Percentiles rank a stretch among this genome's conserved stretches.
phyloP scores from a whole-genome alignment of 176 grass and related monocot species.

The Luzula sylvatica region DNA sequence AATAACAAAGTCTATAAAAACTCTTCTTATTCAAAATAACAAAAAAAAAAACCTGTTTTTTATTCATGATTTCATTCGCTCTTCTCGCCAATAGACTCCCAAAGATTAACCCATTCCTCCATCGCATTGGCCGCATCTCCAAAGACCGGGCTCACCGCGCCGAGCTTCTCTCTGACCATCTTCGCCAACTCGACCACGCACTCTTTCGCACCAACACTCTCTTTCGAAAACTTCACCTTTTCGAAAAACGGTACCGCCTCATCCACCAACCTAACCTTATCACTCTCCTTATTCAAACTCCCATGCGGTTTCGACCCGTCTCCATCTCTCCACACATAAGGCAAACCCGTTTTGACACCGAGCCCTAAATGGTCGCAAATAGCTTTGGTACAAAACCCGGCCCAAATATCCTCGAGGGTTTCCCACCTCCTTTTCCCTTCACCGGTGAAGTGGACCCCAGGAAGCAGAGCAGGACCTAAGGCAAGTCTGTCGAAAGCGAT shows the following conservation, averaged over 20 bases:
- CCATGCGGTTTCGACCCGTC: constrained; percentile 51
- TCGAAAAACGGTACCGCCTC: constrained; percentile 69
- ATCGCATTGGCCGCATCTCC: constrained; percentile 53
- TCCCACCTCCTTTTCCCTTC: constrained; percentile 83
- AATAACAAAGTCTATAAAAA: not conserved
- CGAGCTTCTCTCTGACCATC: constrained; percentile 50
- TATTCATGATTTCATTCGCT: constrained; percentile 21
- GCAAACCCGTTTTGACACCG: constrained; percentile 77
- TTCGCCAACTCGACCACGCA: constrained; percentile 65
- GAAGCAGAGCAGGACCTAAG: constrained; percentile 62
- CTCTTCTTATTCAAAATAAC: too few relatives aligned
- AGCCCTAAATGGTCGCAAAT: constrained; percentile 60
- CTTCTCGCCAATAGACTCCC: constrained; percentile 50
- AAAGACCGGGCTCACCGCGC: constrained; percentile 43
- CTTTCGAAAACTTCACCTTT: constrained; percentile 30
- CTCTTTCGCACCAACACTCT: constrained; percentile 39
- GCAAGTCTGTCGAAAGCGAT: constrained; percentile 81
- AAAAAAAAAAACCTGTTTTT: too few relatives aligned
- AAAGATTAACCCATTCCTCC: constrained; percentile 75
- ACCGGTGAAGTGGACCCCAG: constrained; percentile 48
- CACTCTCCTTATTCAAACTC: constrained; percentile 71
- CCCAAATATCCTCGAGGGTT: constrained; percentile 81
- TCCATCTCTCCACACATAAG: constrained; percentile 72
- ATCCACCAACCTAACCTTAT: constrained; percentile 82
- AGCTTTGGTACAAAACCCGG: constrained; percentile 67